Evolutionary conservation across 2,329 filamentous ascomycete genomes (phyloP), one percentile per base, ranked within the genome.

Genomic region (Didymella lethalis): DNA sequence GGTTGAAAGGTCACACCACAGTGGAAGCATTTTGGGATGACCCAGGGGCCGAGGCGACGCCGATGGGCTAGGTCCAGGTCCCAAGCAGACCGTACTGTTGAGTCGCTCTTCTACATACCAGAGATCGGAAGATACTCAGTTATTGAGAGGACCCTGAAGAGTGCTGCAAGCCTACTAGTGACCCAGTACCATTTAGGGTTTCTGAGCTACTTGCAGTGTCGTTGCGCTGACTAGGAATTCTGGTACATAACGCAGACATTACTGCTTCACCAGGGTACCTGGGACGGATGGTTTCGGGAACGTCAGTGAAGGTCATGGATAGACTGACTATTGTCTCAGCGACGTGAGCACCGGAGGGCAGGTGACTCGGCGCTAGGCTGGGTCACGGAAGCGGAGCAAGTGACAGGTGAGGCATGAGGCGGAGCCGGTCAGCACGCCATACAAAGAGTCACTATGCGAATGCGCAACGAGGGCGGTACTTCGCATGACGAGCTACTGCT

Each of bases 1-100:
- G 20, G 34, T 54, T 51, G 62, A 61, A 61, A 59, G 68, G 68
- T 75, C 73, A 75, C 71, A 70, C 71, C 72, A 75, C 55, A 63
- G 65, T 47, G 44, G 52, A 28, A 40, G 34, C 47, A 49, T 40
- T 4, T 25, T 11, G 11, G 5, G 11, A 43, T 41, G 44, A 47
- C 41, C 47, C 40, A 53, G 36, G 36, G 32, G 44, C 48, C 55
- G 48, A 53, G 55, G 49, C 45, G 45, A 23, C 32, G 45, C 40
- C 41, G 6, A 23, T 41, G 49, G 44, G 32, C 54, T 54, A 50
- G 31, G 49, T 54, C 49, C 56, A 50, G 31, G 49, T 54, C 49
- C 56, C 50, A 59, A 59, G 56, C 50, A 18, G n/a, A 34, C 29
- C 18, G 28, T 34, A 23, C 36, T 43, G 40, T 20, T 20, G 4